Conservation (phyloP, 345 rosid species). For the Stellera chamaejasme region DNA sequence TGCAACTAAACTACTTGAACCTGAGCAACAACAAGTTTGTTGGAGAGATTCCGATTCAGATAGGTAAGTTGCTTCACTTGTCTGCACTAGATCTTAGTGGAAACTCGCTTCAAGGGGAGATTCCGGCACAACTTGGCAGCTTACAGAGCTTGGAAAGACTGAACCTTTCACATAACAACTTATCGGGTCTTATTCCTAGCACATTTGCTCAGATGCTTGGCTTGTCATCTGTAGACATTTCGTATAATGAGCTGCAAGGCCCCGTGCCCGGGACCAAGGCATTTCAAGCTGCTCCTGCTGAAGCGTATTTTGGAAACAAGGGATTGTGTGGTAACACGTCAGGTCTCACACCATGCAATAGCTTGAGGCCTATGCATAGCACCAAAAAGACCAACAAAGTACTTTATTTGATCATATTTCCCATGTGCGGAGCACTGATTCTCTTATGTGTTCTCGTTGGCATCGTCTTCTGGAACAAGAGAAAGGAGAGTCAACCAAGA, state of each 20-base stretch:
- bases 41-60: constrained; percentile 18
- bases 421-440: constrained; percentile 1
- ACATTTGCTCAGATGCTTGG: constrained; percentile 10
- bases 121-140: constrained; percentile 16
- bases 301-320: constrained; percentile 24
- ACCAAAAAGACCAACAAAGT: not conserved
- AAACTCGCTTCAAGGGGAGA: constrained; percentile 26
- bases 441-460: not conserved
- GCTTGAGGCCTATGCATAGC: not conserved
- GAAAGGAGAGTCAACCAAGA: not conserved
- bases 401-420: not conserved
- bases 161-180: constrained; percentile 29
- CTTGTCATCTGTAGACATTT: constrained; percentile 20
- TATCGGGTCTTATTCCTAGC: constrained; percentile 27
- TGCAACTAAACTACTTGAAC: constrained; percentile 20
- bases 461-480: not conserved
- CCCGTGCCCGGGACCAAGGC: constrained; percentile 28
- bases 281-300: constrained; percentile 17
- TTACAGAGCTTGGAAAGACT: constrained; percentile 18
- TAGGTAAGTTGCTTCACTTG: constrained; percentile 20
- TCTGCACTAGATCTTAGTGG: constrained; percentile 27
- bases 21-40: constrained; percentile 22
- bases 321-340: constrained; percentile 27
- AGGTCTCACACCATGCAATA: constrained; percentile 20
- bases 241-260: constrained; percentile 31